phyloP scores from a whole-genome alignment of 257 asterid species.

The Plectranthus barbatus region DNA sequence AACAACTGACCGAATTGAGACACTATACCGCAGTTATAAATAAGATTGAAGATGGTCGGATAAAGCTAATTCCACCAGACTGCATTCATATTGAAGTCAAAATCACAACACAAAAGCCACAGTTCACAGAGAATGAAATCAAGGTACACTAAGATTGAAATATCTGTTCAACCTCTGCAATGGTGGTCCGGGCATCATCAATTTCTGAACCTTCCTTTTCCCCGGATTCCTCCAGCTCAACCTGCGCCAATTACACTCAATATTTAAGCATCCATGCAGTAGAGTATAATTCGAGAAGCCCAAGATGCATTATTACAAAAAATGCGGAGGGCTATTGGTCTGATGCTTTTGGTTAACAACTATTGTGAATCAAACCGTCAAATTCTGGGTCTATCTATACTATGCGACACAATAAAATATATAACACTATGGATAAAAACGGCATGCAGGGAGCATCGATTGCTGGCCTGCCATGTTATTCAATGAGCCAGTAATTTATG shows the following conservation, averaged over 20 bases:
- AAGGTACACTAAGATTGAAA: conserved; percentile 32
- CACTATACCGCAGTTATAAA: too few species aligned
- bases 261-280: neutral
- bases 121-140: neutral
- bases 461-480: neutral
- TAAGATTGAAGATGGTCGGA: too few species aligned
- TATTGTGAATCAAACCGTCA: neutral
- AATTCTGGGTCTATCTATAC: neutral
- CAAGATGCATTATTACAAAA: neutral
- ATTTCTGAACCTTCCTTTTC: conserved; percentile 57
- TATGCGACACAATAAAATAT: neutral
- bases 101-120: neutral
- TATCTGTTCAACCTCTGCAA: conserved; percentile 47
- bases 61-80: neutral
- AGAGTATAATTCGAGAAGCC: neutral
- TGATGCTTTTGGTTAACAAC: neutral
- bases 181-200: conserved; percentile 57
- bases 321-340: neutral
- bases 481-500: neutral
- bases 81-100: neutral
- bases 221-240: conserved; percentile 59
- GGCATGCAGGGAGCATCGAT: neutral
- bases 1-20: too few species aligned
- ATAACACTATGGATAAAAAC: neutral
- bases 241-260: conserved; percentile 32